Conservation (phyloP, 148 eudicot genomes). For the Chenopodium suecicum region DNA sequence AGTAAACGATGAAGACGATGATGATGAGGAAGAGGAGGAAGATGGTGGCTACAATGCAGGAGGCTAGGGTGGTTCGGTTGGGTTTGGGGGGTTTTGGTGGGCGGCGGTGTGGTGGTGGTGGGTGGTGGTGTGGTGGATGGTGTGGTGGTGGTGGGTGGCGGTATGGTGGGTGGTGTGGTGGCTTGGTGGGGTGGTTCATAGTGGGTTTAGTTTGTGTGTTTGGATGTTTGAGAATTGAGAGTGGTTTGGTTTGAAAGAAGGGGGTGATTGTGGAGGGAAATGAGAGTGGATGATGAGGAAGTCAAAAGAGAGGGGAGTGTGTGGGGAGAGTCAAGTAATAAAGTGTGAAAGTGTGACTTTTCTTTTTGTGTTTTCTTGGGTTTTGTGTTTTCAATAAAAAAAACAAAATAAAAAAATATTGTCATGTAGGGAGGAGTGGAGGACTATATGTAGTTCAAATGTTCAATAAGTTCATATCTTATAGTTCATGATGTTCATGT, state of each 20-base stretch:
- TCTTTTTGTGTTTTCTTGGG: slow-evolving; percentile 9
- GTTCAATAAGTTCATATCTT: no score
- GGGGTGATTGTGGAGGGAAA: background rate
- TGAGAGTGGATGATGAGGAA: slow-evolving; percentile 3
- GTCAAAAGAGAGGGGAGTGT: slow-evolving; percentile 24
- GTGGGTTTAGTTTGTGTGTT: no score
- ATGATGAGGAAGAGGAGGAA: slow-evolving; percentile 62
- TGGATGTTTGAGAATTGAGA: background rate
- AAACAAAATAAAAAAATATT: no score
- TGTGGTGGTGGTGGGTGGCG: background rate
- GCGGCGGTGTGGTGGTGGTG: background rate
- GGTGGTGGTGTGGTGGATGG: slow-evolving; percentile 13
- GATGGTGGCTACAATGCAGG: slow-evolving; percentile 70
- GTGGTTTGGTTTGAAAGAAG: background rate
- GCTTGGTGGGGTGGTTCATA: slow-evolving; percentile 3
- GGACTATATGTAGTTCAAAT: no score
- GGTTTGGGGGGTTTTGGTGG: slow-evolving; percentile 22
- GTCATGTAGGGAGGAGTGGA: no score
- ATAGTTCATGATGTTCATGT: no score
- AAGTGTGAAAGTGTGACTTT: slow-evolving; percentile 32
- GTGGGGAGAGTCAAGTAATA: slow-evolving; percentile 14
- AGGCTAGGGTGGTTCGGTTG: slow-evolving; percentile 59
- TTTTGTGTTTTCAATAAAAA: background rate
- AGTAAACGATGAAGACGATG: slow-evolving; percentile 54
- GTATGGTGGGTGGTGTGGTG: background rate